Percentiles rank a stretch among this genome's conserved stretches.
Conservation (phyloP, 768 basidiomycete genomes). For the Macrolepiota albuminosa region DNA sequence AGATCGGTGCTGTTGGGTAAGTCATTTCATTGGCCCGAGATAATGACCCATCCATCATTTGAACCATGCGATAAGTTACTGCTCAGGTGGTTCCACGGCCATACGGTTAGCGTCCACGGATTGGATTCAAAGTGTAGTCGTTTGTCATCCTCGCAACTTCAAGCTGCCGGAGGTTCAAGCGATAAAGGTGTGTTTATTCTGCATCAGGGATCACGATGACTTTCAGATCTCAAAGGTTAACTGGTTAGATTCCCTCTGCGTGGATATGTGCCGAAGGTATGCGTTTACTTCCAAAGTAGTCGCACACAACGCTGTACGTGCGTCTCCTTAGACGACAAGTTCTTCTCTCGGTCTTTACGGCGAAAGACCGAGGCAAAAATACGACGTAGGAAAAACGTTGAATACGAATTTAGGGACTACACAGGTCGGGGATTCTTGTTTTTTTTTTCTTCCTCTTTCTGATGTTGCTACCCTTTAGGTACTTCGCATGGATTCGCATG, state of each 20-base stretch:
- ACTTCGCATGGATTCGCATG: conserved; percentile 44
- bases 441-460: not conserved
- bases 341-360: conserved; percentile 26
- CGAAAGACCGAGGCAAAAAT: conserved; percentile 31
- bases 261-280: conserved; percentile 41
- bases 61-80: conserved; percentile 30
- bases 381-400: conserved; percentile 31
- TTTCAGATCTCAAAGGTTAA: not conserved
- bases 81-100: conserved; percentile 35
- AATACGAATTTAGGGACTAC: conserved; percentile 42
- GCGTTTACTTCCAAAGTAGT: not conserved
- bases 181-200: conserved; percentile 22
- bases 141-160: conserved; percentile 36
- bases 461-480: conserved; percentile 20
- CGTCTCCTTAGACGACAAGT: conserved; percentile 30
- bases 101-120: conserved; percentile 32
- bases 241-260: conserved; percentile 22
- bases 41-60: not conserved
- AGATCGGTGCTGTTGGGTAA: conserved; percentile 40
- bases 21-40: not conserved
- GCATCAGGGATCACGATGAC: not conserved
- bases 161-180: conserved; percentile 28
- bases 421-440: conserved; percentile 26
- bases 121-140: conserved; percentile 32
- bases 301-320: not conserved